Base-by-base conservation (phyloP, 106 monocot genomes). In the Apostasia ramifera region DNA sequence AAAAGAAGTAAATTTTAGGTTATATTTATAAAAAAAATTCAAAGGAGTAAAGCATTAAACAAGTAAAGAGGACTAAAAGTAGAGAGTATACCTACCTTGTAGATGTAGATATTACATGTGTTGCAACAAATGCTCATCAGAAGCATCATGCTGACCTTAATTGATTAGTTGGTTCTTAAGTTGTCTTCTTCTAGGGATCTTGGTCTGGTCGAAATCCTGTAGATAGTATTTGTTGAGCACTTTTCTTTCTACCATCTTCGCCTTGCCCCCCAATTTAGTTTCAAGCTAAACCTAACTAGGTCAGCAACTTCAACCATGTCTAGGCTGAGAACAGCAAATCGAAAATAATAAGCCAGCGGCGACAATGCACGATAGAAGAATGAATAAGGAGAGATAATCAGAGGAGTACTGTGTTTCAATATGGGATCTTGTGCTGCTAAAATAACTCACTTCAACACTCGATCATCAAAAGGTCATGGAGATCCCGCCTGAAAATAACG, bases 211-310 rank as follows among this genome's bases (percentile, higher is more conserved):
- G 73, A 95, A 95, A 50, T 95, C 95, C 82, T 91, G 88, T 59
- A 89, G 95, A 79, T 92, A 95, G 59, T 95, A 95, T 66, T 95
- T 95, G 84, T 95, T 95, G 55, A 92, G 71, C 2, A 95, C 95
- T 74, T 95, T 95, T n/a, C 95, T 57, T 15, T 95, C 95, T 70
- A 91, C 91, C 95, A 95, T 95, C 69, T 73, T 63, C 2, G 13
- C 72, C 26, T 6, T 45, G n/a, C n/a, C 59, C 41, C 40, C 40
- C 10, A 2, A 59, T 59, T 38, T 10, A 41, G 41, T 41, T 26
- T 59, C 58, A 13, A 39, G 26, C 58, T 4, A 59, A 15, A 26
- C 58, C 58, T 37, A 59, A 38, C 26, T n/a, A 0, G 26, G 26
- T 26, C 26, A 26, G 26, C 26, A 26, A 26, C 26, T 26, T 26